Percentiles rank a stretch among this genome's conserved stretches.
Conservation (phyloP, 2,329 filamentous ascomycete species). For the Fusarium nanum region DNA sequence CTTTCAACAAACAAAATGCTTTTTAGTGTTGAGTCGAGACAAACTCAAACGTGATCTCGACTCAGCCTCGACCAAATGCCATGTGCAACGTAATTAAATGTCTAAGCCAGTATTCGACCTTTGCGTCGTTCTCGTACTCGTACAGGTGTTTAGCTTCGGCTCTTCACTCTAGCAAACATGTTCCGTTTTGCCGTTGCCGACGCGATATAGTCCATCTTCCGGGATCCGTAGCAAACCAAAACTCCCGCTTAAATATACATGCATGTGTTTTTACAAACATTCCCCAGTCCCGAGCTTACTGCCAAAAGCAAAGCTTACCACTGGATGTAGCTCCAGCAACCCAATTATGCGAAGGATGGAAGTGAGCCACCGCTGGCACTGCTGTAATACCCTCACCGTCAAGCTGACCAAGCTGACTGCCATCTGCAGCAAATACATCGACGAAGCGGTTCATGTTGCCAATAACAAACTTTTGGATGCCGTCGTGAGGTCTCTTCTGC, state of each 20-base stretch:
- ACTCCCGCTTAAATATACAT: constrained; percentile 36
- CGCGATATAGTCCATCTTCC: constrained; percentile 4
- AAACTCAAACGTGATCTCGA: constrained; percentile 22
- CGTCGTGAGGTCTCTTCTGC: constrained; percentile 82
- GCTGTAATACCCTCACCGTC: constrained; percentile 92
- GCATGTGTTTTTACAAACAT: constrained; percentile 1
- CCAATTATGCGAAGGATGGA: constrained; percentile 91
- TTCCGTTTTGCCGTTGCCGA: constrained; percentile 4
- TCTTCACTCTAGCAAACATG: constrained; percentile 1
- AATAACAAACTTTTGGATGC: constrained; percentile 88
- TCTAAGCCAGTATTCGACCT: background rate
- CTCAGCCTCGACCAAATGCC: constrained; percentile 20
- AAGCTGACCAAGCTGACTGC: constrained; percentile 88
- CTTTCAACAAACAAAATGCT: background rate
- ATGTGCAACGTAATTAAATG: constrained; percentile 8
- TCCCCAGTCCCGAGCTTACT: constrained; percentile 59
- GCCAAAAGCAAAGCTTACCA: constrained; percentile 93
- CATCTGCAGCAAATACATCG: constrained; percentile 85
- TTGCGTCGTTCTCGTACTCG: constrained; percentile 10
- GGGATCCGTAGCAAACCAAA: constrained; percentile 25
- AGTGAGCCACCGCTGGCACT: constrained; percentile 90
- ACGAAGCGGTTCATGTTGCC: constrained; percentile 99
- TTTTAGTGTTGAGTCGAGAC: background rate
- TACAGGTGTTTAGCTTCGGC: background rate
- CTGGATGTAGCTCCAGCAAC: constrained; percentile 91